Base-by-base conservation (phyloP, 768 basidiomycete genomes). In the Suillus subaureus region DNA sequence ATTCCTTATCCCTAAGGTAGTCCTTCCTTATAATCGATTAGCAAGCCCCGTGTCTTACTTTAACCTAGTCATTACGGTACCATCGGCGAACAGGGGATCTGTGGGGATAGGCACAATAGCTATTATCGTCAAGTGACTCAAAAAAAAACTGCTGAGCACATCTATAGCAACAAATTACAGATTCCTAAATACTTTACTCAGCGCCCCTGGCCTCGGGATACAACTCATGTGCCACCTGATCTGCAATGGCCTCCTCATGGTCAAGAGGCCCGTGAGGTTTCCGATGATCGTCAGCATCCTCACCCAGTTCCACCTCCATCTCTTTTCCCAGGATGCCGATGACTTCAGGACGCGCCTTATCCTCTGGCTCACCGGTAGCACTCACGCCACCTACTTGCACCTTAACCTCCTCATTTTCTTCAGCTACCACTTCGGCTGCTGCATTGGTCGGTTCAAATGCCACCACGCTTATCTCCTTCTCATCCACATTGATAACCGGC, bases 211-310 rank as follows among this genome's bases (percentile, higher is more conserved):
- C 75, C 49, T 78, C 73, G 4, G 85, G 85, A 69, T 81, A 87
- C 72, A 87, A 69, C 70, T 87, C 86, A n/a, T 81, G 73, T 0
- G 84, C 86, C 21, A 78, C 84, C 70, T 85, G 83, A 55, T 83
- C 78, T 2, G 85, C 85, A 62, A 84, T 78, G 40, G 78, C 80
- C 61, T 87, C 84, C 47, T 76, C 84, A 58, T 85, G 85, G 42
- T 75, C 80, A 39, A 84, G 51, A 7, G 84, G 85, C 6, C 84
- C 84, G 42, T 77, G 81, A 49, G 73, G 72, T 33, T 68, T 72
- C 16, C 13, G 39, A n/a, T 60, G n/a, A 9, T 62, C 67, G 21
- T 64, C 64, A 16, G 55, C 51, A 31, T 68, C 61, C 8, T 63
- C 65, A 51, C 63, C 67, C 16, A 28, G 61, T 55, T 65, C 66